phyloP scores from a whole-genome alignment of 345 rosid species.

The Chamaenerion angustifolium region DNA sequence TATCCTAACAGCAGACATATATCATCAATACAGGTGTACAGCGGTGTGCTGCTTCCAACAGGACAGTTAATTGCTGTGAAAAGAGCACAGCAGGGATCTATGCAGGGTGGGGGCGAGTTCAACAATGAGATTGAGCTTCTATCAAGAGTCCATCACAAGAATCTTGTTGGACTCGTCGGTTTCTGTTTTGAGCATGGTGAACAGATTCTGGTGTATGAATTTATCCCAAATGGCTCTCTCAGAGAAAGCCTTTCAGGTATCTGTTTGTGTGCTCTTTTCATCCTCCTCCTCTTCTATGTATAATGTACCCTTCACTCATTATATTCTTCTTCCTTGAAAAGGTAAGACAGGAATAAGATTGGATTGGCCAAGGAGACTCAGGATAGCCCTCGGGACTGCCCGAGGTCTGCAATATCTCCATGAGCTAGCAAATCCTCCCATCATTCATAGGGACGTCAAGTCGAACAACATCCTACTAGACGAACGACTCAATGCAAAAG shows the following conservation, averaged over 20 bases:
- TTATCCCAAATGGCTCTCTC: slow-evolving; percentile 49
- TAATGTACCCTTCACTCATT: not conserved
- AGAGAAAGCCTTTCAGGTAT: slow-evolving; percentile 62
- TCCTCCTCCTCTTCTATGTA: no score
- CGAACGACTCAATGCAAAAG: slow-evolving; percentile 67
- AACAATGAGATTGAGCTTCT: slow-evolving; percentile 85
- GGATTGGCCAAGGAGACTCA: slow-evolving; percentile 74
- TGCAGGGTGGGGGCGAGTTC: slow-evolving; percentile 74
- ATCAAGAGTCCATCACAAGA: slow-evolving; percentile 78
- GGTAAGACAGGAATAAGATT: slow-evolving; percentile 68
- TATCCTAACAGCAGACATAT: no score
- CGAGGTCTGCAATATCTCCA: slow-evolving; percentile 82
- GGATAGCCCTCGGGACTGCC: slow-evolving; percentile 65
- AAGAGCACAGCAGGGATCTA: slow-evolving; percentile 71
- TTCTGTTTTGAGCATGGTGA: slow-evolving; percentile 64
- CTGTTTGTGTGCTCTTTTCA: not conserved
- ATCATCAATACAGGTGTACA: slow-evolving; percentile 36
- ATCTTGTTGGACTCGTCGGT: slow-evolving; percentile 56
- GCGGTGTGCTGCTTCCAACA: slow-evolving; percentile 40
- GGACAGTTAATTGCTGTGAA: slow-evolving; percentile 57
- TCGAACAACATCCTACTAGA: slow-evolving; percentile 72
- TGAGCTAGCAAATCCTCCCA: slow-evolving; percentile 90
- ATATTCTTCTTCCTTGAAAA: slow-evolving; percentile 10
- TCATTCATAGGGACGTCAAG: slow-evolving; percentile 88
- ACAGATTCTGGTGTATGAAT: slow-evolving; percentile 70